Evolutionary conservation across 331 rosid genomes (phyloP).

Genomic region (Erythrophleum ivorense): DNA sequence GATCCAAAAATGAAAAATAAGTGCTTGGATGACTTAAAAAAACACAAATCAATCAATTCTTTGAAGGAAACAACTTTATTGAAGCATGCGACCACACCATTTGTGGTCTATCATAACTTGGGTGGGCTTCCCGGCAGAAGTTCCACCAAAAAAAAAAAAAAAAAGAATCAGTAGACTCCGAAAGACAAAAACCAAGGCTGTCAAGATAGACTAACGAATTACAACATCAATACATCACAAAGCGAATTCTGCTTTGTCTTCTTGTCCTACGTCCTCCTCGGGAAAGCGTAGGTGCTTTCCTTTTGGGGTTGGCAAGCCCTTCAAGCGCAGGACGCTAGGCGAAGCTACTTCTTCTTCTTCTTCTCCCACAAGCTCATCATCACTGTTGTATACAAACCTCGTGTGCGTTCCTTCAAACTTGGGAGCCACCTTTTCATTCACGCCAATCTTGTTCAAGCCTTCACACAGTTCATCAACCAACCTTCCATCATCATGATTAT

Average conservation of each 20-base stretch:
- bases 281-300: conserved; percentile 87
- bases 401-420: conserved; percentile 79
- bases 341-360: conserved; percentile 47
- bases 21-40: no score
- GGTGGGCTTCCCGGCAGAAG: not conserved
- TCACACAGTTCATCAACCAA: conserved; percentile 71
- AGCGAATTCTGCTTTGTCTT: not conserved
- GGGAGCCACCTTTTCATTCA: conserved; percentile 53
- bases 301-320: conserved; percentile 82
- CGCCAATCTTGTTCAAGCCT: conserved; percentile 62
- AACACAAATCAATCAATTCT: not conserved
- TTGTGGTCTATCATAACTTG: not conserved
- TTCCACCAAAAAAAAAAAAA: not conserved
- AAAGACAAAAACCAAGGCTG: not conserved
- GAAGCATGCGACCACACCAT: not conserved
- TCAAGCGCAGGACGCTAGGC: conserved; percentile 54
- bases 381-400: conserved; percentile 78
- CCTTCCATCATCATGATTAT: conserved; percentile 37
- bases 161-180: not conserved
- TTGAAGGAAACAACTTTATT: not conserved
- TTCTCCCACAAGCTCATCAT: conserved; percentile 72
- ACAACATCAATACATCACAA: not conserved
- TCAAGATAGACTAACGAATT: not conserved
- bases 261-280: conserved; percentile 42
- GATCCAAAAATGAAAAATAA: not conserved